Conservation (phyloP, 179 eudicot genomes). For the Spergularia azorica region DNA sequence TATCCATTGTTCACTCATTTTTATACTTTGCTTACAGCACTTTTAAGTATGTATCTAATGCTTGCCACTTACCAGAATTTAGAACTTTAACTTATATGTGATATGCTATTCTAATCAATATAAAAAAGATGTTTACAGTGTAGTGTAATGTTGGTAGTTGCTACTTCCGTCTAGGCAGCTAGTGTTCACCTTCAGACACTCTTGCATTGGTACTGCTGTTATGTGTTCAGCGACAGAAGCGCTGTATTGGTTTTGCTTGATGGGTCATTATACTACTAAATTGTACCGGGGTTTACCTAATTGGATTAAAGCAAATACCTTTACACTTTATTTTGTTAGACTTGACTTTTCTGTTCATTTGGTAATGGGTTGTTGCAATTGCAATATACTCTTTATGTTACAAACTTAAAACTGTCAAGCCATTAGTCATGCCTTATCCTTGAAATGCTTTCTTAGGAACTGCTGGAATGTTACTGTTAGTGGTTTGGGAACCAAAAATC, state of each 20-base stretch:
- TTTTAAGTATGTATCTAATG: no score
- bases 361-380: background rate
- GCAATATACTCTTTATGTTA: background rate
- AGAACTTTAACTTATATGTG: background rate
- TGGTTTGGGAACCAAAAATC: slow-evolving; percentile 84
- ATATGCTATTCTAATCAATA: background rate
- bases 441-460: slow-evolving; percentile 54
- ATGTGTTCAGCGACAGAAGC: background rate
- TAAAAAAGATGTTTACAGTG: background rate
- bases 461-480: slow-evolving; percentile 87
- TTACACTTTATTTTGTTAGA: no score
- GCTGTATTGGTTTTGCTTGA: background rate
- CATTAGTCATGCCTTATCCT: slow-evolving; percentile 11
- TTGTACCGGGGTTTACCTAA: no score
- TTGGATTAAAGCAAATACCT: no score
- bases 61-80: no score
- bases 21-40: background rate
- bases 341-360: background rate
- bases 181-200: background rate
- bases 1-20: background rate
- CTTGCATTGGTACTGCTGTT: background rate
- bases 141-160: background rate
- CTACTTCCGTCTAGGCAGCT: background rate
- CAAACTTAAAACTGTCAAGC: background rate
- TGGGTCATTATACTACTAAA: background rate